Evolutionary conservation across 108 stramenopile species (phyloP), one percentile per base, ranked within the genome.

Genomic region (Cyclostephanos invisitatus): DNA sequence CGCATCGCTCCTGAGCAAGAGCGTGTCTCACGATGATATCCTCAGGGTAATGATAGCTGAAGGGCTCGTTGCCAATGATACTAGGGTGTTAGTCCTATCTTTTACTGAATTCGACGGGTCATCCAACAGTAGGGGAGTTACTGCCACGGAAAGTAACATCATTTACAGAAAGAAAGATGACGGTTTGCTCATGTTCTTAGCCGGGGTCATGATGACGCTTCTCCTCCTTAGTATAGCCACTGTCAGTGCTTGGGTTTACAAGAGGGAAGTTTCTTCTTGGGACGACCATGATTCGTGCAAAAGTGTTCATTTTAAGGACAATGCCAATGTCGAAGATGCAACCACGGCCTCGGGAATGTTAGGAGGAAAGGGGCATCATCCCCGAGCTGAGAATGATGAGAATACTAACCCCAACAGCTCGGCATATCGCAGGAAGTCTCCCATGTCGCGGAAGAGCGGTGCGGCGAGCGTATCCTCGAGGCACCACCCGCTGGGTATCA

Each of bases 281-380:
- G 21, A 54, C 9, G 53, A 54, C 12, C 32, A 32, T 51, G 50
- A 49, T 18, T 67, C 73, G n/a, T 55, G 38, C 47, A 47, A 66
- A 35, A 74, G 47, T 44, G 65, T 67, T 54, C 44, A 59, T 46
- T 66, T 66, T 66, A 21, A 66, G 18, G 64, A 56, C 14, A 58
- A 66, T 28, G 73, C 44, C 15, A 64, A 73, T 73, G n/a, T 58
- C 44, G 73, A 73, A 47, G 64, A 27, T 7, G 65, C 57, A 49
- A 60, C 55, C 21, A 74, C 65, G 7, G 58, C 65, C 17, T 66
- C 57, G 38, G 73, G 73, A 28, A 57, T 66, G 0, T 64, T 74
- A 48, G 73, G 73, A 36, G 53, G 65, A 12, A 74, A 74, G 48
- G 73, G 73, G 40, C 73, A 74, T 61, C 73, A 74, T 48, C 73